phyloP scores from a whole-genome alignment of 495 filamentous ascomycete species.

The Aspergillus asperescens region DNA sequence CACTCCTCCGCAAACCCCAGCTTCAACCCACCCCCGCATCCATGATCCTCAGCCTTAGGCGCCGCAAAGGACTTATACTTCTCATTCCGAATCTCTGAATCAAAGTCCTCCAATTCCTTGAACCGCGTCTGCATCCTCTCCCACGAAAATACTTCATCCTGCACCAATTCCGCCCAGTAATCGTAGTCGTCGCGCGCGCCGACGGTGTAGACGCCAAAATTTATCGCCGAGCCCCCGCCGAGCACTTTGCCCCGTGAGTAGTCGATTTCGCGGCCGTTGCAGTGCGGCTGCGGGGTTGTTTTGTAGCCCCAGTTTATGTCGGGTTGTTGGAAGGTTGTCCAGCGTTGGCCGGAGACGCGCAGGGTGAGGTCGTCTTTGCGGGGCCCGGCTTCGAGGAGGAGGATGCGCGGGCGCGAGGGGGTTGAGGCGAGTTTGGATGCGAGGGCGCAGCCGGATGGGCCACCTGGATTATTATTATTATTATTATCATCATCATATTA shows the following conservation, averaged over 20 bases:
- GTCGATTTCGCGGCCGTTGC: constrained; percentile 46
- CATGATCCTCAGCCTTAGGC: constrained; percentile 41
- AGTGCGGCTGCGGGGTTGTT: constrained; percentile 49
- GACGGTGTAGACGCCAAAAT: constrained; percentile 55
- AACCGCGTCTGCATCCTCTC: constrained; percentile 41
- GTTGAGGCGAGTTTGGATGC: constrained; percentile 45
- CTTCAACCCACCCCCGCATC: constrained; percentile 41
- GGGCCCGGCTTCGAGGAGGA: constrained; percentile 56
- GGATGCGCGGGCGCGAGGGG: constrained; percentile 40
- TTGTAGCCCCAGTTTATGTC: constrained; percentile 57
- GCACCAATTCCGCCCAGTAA: constrained; percentile 41
- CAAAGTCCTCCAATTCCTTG: constrained; percentile 51
- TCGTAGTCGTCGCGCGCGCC: constrained; percentile 59
- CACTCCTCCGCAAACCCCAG: constrained; percentile 44
- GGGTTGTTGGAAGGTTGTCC: constrained; percentile 41
- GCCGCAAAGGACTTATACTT: constrained; percentile 34
- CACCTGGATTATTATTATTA: constrained; percentile 33
- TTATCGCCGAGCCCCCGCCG: constrained; percentile 58
- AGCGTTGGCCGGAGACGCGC: constrained; percentile 50
- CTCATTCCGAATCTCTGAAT: constrained; percentile 31
- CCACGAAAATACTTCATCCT: constrained; percentile 48
- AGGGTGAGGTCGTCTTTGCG: constrained; percentile 42
- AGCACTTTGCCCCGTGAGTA: constrained; percentile 56
- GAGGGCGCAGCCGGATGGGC: constrained; percentile 50
- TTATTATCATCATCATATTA: neutral